Evolutionary conservation across 805 yeast genomes (phyloP).

Genomic region (Candida qinlingensis): DNA sequence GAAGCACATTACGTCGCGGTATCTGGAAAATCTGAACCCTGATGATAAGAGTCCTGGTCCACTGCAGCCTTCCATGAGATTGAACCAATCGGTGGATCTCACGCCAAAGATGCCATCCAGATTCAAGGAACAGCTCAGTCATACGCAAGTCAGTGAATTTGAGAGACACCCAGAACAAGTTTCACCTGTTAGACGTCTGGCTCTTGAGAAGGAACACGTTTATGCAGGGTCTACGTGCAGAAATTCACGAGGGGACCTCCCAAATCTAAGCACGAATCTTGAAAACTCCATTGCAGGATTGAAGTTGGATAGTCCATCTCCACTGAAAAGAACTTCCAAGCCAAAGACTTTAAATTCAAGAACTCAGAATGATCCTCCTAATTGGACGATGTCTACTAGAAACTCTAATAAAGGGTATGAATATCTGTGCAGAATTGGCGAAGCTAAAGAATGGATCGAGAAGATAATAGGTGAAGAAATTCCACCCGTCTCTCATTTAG

Average conservation of each 20-base stretch:
- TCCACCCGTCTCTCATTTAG: conserved; percentile 50
- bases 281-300: conserved; percentile 19
- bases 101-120: neutral
- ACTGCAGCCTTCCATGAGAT: conserved; percentile 15
- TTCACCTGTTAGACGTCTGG: conserved; percentile 3
- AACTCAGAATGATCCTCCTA: conserved; percentile 7
- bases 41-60: conserved; percentile 11
- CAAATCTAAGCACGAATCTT: conserved; percentile 3
- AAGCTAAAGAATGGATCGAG: conserved; percentile 81
- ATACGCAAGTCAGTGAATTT: neutral
- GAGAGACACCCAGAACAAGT: neutral
- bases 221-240: neutral
- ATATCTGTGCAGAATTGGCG: conserved; percentile 73
- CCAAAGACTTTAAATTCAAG: neutral
- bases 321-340: conserved; percentile 17
- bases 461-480: conserved; percentile 51
- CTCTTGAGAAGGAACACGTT: neutral
- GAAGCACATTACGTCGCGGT: conserved; percentile 23
- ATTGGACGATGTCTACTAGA: conserved; percentile 14
- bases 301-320: conserved; percentile 23
- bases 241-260: neutral
- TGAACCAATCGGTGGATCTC: conserved; percentile 9
- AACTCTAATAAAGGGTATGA: conserved; percentile 51
- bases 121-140: neutral
- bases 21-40: conserved; percentile 19